A percentile compares a stretch with the other conserved stretches of the same genome.
These are phyloP conservation scores for Nannochloris sp. DNA, from an alignment of 139 green algal genomes.

Conservation along the genomic window DNA sequence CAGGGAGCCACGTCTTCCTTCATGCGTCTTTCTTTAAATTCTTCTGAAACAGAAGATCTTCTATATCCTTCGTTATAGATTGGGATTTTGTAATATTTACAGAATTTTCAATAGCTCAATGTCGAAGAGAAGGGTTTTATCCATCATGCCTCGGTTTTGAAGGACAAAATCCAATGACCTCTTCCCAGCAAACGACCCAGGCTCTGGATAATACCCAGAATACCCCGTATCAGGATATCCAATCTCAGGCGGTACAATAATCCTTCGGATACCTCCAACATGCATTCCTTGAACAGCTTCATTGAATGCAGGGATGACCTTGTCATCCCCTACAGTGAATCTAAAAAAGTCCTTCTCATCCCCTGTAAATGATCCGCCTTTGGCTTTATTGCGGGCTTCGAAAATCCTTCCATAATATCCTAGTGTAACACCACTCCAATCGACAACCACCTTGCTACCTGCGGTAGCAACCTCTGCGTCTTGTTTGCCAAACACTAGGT, in stretches of 20 bases:
- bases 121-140: slow-evolving; percentile 84
- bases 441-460: slow-evolving; percentile 63
- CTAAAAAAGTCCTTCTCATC: slow-evolving; percentile 57
- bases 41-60: too few species aligned
- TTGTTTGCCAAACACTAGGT: slow-evolving; percentile 46
- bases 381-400: slow-evolving; percentile 81
- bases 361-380: slow-evolving; percentile 55
- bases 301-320: slow-evolving; percentile 64
- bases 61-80: too few species aligned
- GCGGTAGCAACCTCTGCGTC: neutral
- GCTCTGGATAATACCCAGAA: slow-evolving; percentile 39
- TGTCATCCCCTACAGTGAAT: slow-evolving; percentile 52
- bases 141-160: slow-evolving; percentile 76
- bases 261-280: slow-evolving; percentile 49
- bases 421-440: slow-evolving; percentile 93
- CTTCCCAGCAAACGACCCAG: slow-evolving; percentile 51
- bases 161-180: slow-evolving; percentile 86
- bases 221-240: slow-evolving; percentile 68
- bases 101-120: slow-evolving; percentile 67
- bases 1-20: neutral
- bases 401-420: slow-evolving; percentile 74
- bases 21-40: neutral
- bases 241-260: slow-evolving; percentile 76
- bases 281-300: slow-evolving; percentile 71
- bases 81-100: neutral